Base-by-base conservation (phyloP, 768 basidiomycete species). In the Leucosporidium yakuticum region DNA sequence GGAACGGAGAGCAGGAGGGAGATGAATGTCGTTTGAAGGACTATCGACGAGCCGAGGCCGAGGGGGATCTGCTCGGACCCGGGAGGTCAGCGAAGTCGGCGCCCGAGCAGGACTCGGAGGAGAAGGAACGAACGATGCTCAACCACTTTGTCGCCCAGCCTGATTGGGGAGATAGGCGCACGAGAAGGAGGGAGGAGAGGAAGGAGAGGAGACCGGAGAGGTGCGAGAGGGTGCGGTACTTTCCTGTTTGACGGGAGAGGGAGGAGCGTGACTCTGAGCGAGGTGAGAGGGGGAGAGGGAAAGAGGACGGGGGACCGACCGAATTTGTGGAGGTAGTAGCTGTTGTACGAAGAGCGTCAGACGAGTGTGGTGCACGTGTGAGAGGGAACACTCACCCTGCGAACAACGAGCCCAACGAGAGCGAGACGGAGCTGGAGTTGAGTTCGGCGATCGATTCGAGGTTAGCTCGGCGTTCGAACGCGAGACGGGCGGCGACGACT, bases 121-220 rank as follows among this genome's bases (percentile, higher is more conserved):
- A 36, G 12, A 9, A n/a, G 25, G 51, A 20, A 15, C 51, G n/a
- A 9, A 44, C 57, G 57, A 34, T 58, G 6, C 14, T 19, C 21
- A 58, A 21, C 57, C 57, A 88, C 11, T 83, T 80, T 39, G 81
- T 80, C 23, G 81, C 72, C n/a, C 80, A 75, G 12, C 81, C 78
- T 0, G 85, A 86, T 62, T 85, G 79, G 63, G 83, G 83, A 39
- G 79, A 80, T 76, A 86, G 81, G 36, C 79, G 69, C 7, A 81
- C 80, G 55, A 87, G 82, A 29, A 83, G 74, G 5, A 82, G 74
- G 0, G 85, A 82, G 23, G 83, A 83, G 44, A 85, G 77, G 77
- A 86, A 86, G 0, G 87, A 87, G 64, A 86, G 83, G 48, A 83
- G 80, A 0, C 87, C 87, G 74, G 87, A 87, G 9, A 84, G 80